Base-by-base conservation (phyloP, 495 filamentous ascomycete genomes). In the Neurospora sp. region DNA sequence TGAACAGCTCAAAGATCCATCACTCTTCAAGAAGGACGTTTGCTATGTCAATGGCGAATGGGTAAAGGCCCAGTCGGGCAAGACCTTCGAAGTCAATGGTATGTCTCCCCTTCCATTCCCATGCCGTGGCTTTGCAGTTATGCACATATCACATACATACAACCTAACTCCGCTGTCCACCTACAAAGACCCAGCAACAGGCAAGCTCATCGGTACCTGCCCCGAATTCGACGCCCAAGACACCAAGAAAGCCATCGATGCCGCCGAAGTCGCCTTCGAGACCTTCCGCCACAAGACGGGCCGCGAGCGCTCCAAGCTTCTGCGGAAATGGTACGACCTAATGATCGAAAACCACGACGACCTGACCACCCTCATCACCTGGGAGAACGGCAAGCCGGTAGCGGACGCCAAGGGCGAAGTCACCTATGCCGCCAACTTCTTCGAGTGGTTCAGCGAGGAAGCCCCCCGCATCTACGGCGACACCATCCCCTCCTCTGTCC, bases 241-340 rank as follows among this genome's bases (percentile, higher is more conserved):
- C 80, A 92, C 91, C 40, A 87, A 93, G 77, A 86, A 83, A 70
- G 94, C 94, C 75, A 95, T 97, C 79, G 81, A 88, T 35, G 91
- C 91, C 44, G 94, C 94, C 65, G 87, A 87, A 6, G 88, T 84
- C 3, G 93, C 94, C 3, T 92, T 97, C 78, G 87, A 90, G 44
- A 85, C 85, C 69, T 97, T 94, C 85, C 89, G 91, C 71, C 86
- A 86, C 70, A 89, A 86, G 53, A 91, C 94, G 1, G 92, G 89
- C 70, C 92, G 95, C 47, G 89, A 97, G 83, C 89, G 94, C 68
- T 88, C 93, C 42, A 90, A 89, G 78, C 87, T 97, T 81, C 87
- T 99, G 61, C 88, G 93, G 69, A 92, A 90, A 77, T 98, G 94
- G 96, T 95, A 94, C 81, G 89, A 97, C 70, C 84, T 97, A 71